Conservation (phyloP, 2,329 filamentous ascomycete species). For the Dichotomopilus funicola region DNA sequence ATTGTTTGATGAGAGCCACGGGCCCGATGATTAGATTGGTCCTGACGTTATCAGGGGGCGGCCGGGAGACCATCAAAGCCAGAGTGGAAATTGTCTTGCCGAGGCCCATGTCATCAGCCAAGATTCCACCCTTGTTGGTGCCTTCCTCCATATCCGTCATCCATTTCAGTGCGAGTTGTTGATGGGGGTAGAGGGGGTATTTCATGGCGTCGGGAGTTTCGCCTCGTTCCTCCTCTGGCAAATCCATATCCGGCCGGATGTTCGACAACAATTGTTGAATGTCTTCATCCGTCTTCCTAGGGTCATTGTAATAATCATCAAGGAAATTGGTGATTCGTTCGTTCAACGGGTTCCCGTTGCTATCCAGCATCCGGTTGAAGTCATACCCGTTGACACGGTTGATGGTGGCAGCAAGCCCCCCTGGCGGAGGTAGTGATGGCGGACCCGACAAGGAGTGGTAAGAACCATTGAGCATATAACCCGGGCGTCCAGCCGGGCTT, state of each 20-base stretch:
- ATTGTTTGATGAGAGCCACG: constrained; percentile 73
- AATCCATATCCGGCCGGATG: constrained; percentile 65
- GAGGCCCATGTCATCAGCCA: constrained; percentile 77
- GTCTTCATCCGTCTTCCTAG: constrained; percentile 48
- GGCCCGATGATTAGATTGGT: constrained; percentile 81
- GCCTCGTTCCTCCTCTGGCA: constrained; percentile 55
- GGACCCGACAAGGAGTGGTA: constrained; percentile 10
- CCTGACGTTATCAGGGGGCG: constrained; percentile 51
- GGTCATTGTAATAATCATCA: constrained; percentile 33
- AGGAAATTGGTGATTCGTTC: constrained; percentile 30
- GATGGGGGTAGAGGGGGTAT: constrained; percentile 69
- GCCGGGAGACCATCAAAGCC: constrained; percentile 64
- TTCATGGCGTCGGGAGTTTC: constrained; percentile 64
- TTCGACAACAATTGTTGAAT: constrained; percentile 64
- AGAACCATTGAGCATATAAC: constrained; percentile 16
- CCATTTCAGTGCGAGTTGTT: constrained; percentile 72
- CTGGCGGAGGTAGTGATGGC: neutral
- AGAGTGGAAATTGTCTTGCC: constrained; percentile 81
- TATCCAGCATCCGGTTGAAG: constrained; percentile 31
- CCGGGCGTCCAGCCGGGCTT: constrained; percentile 12
- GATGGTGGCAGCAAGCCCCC: constrained; percentile 31
- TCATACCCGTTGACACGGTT: constrained; percentile 34
- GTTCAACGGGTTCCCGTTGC: constrained; percentile 32
- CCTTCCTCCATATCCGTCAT: constrained; percentile 68
- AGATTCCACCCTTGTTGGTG: constrained; percentile 68